phyloP scores from a whole-genome alignment of 148 eudicot genomes.

The Cornus kousa region DNA sequence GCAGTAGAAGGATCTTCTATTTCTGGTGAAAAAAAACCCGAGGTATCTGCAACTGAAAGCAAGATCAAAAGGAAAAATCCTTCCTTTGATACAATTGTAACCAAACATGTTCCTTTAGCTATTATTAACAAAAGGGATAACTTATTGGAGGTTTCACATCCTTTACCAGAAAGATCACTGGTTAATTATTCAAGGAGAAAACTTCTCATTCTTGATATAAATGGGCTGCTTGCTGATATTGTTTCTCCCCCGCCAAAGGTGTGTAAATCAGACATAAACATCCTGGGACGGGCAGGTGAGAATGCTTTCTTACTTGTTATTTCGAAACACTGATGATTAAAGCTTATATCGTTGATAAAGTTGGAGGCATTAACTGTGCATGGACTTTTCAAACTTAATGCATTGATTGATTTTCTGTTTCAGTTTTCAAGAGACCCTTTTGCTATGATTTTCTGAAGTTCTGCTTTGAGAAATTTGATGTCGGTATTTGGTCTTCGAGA shows the following conservation, averaged over 20 bases:
- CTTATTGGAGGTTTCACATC: constrained; percentile 28
- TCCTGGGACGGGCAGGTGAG: constrained; percentile 74
- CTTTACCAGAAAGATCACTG: constrained; percentile 36
- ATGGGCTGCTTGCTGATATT: constrained; percentile 86
- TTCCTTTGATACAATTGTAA: constrained; percentile 20
- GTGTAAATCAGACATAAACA: constrained; percentile 54
- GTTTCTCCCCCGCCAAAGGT: constrained; percentile 65
- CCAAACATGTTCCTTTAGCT: constrained; percentile 28
- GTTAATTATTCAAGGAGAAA: constrained; percentile 41
- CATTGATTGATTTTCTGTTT: constrained; percentile 18
- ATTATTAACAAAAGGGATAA: constrained; percentile 21
- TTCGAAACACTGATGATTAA: background rate
- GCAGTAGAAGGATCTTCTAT: constrained; percentile 21
- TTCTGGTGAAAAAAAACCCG: constrained; percentile 14
- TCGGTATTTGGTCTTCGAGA: constrained; percentile 95
- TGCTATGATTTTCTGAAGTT: constrained; percentile 73
- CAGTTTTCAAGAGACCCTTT: constrained; percentile 87
- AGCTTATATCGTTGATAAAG: background rate
- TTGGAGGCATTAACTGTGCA: background rate
- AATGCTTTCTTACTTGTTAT: constrained; percentile 5
- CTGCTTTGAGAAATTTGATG: constrained; percentile 84
- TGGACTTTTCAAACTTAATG: constrained; percentile 9
- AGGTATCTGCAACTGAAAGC: constrained; percentile 19
- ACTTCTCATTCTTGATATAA: constrained; percentile 89
- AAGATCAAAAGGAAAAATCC: constrained; percentile 19